A percentile compares a stretch with the other conserved stretches of the same genome.
phyloP scores from a whole-genome alignment of 192 early-diverging fungal genomes.

The Backusella australiensis region DNA sequence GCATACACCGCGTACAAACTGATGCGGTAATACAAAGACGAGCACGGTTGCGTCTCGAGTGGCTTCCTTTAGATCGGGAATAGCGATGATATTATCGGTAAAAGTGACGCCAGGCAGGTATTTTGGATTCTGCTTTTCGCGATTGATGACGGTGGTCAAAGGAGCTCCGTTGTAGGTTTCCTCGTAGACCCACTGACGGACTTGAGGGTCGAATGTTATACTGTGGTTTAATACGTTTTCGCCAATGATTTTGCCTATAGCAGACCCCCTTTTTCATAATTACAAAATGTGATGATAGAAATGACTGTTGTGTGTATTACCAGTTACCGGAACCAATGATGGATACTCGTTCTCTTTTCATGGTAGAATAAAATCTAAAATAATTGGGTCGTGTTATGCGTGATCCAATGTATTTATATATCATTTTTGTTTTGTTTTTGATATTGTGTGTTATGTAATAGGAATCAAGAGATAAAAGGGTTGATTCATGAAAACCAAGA shows the following conservation, averaged over 20 bases:
- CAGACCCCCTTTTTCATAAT: constrained; percentile 72
- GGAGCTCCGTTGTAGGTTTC: constrained; percentile 80
- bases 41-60: constrained; percentile 81
- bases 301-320: constrained; percentile 40
- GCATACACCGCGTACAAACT: constrained; percentile 82
- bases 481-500: background rate
- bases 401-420: constrained; percentile 1
- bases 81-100: constrained; percentile 80
- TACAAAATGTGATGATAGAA: background rate
- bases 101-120: constrained; percentile 82
- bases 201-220: constrained; percentile 65
- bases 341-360: constrained; percentile 71
- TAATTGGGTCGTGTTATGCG: background rate
- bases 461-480: background rate
- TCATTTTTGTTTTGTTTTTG: background rate
- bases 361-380: constrained; percentile 18
- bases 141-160: constrained; percentile 91
- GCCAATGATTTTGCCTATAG: constrained; percentile 88
- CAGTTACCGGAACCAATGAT: constrained; percentile 95
- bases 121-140: constrained; percentile 85
- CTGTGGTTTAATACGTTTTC: constrained; percentile 67
- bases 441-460: background rate
- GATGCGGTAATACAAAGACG: constrained; percentile 94
- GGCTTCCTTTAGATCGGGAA: constrained; percentile 74
- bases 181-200: constrained; percentile 96